Evolutionary conservation across 805 yeast species (phyloP).

Genomic region (Metschnikowia chrysomelidarum): DNA sequence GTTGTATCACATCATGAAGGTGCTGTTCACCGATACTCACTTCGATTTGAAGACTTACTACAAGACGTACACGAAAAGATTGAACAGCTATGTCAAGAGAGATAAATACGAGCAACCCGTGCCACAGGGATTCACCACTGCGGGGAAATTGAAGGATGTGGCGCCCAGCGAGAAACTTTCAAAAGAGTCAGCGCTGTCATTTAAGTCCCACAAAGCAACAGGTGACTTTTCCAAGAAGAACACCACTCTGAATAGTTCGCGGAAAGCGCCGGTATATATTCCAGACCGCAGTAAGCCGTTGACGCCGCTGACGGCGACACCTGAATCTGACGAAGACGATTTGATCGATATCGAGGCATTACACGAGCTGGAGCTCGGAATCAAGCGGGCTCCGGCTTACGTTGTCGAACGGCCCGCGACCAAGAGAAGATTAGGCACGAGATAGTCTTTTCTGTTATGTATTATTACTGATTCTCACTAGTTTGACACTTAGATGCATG

Average conservation of each 20-base stretch:
- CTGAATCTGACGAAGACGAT: no score
- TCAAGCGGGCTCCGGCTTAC: slow-evolving; percentile 33
- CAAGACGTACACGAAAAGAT: slow-evolving; percentile 5
- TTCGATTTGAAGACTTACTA: slow-evolving; percentile 5
- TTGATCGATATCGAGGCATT: no score
- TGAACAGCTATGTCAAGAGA: slow-evolving; percentile 10
- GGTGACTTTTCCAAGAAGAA: no score
- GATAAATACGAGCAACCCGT: neutral
- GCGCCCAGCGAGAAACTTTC: neutral
- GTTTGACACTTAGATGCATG: neutral
- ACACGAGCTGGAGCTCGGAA: no score
- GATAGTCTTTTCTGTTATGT: no score
- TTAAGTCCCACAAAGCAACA: neutral
- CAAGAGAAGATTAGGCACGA: slow-evolving; percentile 17
- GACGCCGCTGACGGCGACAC: no score
- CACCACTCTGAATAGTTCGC: no score
- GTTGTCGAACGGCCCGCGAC: slow-evolving; percentile 26
- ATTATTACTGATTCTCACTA: no score
- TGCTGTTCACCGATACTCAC: slow-evolving; percentile 1
- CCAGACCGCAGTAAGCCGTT: slow-evolving; percentile 3
- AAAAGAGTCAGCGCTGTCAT: neutral
- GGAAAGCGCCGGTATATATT: slow-evolving; percentile 11
- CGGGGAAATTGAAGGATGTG: slow-evolving; percentile 6
- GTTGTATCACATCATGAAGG: slow-evolving; percentile 19
- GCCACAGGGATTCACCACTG: slow-evolving; percentile 8